phyloP scores from a whole-genome alignment of 2,329 filamentous ascomycete genomes.

The Elsinoe ampelina region DNA sequence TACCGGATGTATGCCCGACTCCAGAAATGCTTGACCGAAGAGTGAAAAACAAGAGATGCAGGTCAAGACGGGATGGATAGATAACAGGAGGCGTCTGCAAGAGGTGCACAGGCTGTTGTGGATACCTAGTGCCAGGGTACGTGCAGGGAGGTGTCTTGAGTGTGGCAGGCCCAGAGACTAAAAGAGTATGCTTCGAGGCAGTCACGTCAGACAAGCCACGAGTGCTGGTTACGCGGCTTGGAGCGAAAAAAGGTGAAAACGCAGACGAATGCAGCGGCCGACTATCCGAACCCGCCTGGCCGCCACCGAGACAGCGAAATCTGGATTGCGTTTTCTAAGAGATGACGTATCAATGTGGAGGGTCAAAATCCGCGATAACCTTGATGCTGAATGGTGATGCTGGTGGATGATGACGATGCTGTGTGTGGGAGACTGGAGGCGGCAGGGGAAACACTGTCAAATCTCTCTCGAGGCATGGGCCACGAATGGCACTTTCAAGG shows the following conservation, averaged over 20 bases:
- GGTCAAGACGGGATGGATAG: conserved; percentile 1
- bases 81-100: neutral
- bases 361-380: too few species aligned
- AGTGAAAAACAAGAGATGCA: neutral
- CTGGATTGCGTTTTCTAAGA: too few species aligned
- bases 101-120: too few species aligned
- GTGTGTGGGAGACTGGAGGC: neutral
- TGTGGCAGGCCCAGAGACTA: neutral
- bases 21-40: neutral
- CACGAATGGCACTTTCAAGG: neutral
- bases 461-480: conserved; percentile 1
- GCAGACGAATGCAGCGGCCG: conserved; percentile 1
- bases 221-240: conserved; percentile 8
- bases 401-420: neutral
- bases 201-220: conserved; percentile 12
- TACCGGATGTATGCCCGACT: neutral
- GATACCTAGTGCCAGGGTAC: too few species aligned
- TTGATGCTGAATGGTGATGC: neutral
- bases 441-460: neutral
- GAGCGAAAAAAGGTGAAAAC: neutral
- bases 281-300: neutral
- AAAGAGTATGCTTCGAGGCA: too few species aligned
- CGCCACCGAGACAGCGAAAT: too few species aligned
- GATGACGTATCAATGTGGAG: too few species aligned
- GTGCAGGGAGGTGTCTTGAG: too few species aligned